These are phyloP conservation scores for Fusarium sp. DNA, from an alignment of 2,329 filamentous ascomycete genomes.

Conservation along the genomic window DNA sequence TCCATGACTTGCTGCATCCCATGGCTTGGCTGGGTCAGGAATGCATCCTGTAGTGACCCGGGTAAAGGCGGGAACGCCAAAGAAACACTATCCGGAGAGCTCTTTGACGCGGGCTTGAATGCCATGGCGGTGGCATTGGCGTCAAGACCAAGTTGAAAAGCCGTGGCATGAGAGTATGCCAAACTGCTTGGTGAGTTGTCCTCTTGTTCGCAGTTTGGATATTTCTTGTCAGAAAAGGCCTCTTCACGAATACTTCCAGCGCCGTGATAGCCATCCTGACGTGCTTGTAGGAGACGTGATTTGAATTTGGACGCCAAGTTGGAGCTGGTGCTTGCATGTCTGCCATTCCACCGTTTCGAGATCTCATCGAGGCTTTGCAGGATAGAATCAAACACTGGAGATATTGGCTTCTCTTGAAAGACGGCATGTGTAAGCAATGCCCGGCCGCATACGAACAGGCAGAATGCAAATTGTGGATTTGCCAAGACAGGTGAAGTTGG, in stretches of 20 bases:
- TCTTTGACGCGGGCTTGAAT: background rate
- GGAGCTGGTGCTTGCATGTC: background rate
- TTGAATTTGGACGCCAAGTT: conserved; percentile 34
- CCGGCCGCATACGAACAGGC: conserved; percentile 31
- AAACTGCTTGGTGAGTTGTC: background rate
- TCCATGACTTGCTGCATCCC: background rate
- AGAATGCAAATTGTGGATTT: conserved; percentile 33
- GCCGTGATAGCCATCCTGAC: background rate
- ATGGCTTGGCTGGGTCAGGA: background rate
- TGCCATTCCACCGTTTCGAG: conserved; percentile 23
- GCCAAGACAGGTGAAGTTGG: conserved; percentile 11
- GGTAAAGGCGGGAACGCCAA: conserved; percentile 8
- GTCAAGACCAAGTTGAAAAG: background rate
- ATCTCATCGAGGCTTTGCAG: conserved; percentile 23
- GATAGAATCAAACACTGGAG: conserved; percentile 18
- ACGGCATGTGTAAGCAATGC: conserved; percentile 27
- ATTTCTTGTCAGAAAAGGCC: conserved; percentile 24
- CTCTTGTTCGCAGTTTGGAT: background rate
- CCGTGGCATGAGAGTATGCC: background rate
- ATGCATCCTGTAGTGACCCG: background rate
- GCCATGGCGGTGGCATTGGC: background rate
- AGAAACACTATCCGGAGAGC: conserved; percentile 3
- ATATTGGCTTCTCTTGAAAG: conserved; percentile 11
- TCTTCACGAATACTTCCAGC: conserved; percentile 20
- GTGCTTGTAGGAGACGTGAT: conserved; percentile 18